Evolutionary conservation across 148 eudicot genomes (phyloP).

Genomic region (Tetragonia tetragonoides): DNA sequence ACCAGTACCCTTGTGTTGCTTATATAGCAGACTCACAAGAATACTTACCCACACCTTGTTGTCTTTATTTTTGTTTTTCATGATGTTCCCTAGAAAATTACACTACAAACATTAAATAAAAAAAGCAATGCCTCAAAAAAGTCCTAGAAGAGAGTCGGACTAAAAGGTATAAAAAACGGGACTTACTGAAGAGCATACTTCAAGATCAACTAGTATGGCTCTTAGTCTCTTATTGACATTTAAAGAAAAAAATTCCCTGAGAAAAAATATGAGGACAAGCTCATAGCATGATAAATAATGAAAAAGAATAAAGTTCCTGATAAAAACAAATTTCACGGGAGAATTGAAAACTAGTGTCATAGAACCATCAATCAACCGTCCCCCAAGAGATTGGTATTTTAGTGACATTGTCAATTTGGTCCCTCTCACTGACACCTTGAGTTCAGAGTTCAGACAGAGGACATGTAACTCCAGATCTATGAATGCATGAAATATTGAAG

Average conservation of each 20-base stretch:
- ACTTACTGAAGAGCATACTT: neutral
- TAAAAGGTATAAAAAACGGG: neutral
- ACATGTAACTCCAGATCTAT: neutral
- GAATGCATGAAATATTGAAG: neutral
- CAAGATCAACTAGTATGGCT: neutral
- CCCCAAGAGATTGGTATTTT: no score
- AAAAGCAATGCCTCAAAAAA: neutral
- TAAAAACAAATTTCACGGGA: no score
- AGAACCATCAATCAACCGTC: no score
- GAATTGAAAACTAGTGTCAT: no score
- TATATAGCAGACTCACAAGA: neutral
- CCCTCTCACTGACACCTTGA: neutral
- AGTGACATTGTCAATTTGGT: no score
- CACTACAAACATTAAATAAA: neutral
- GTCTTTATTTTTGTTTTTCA: neutral
- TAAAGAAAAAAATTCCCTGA: neutral
- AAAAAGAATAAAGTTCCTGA: no score
- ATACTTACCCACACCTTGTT: neutral
- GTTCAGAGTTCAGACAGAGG: neutral
- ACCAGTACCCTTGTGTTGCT: neutral
- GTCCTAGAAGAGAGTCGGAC: neutral
- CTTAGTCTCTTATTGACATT: neutral
- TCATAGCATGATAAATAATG: no score
- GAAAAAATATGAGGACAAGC: no score
- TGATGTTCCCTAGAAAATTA: neutral